Percentiles rank a stretch among this genome's conserved stretches.
These are phyloP conservation scores for Xylariaceae sp. DNA, from an alignment of 2,329 filamentous ascomycete species.

Conservation along the genomic window DNA sequence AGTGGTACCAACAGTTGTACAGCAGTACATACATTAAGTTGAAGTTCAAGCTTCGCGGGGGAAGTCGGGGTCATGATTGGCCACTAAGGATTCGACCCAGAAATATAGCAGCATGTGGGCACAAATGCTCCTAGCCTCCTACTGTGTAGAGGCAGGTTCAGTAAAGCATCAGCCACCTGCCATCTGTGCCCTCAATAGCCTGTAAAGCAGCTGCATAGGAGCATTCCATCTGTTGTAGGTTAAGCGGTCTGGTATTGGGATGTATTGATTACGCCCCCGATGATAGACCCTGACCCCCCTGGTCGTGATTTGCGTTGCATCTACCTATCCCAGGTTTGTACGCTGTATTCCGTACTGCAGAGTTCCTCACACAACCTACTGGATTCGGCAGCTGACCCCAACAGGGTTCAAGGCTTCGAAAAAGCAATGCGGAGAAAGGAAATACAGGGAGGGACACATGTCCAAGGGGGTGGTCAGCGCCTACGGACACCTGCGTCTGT, in stretches of 20 bases:
- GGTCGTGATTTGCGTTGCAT: conserved; percentile 46
- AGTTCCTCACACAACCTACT: conserved; percentile 14
- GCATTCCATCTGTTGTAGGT: no score
- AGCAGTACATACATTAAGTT: no score
- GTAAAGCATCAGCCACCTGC: no score
- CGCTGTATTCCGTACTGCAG: conserved; percentile 9
- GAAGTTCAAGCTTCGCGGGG: conserved; percentile 2
- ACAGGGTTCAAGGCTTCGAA: conserved; percentile 14
- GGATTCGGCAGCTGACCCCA: conserved; percentile 14
- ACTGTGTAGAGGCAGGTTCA: no score
- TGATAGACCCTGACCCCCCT: no score
- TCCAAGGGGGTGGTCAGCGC: conserved; percentile 5
- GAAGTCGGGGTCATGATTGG: conserved; percentile 5
- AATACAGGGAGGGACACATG: neutral
- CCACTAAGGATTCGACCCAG: neutral
- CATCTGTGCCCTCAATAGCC: no score
- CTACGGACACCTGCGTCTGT: conserved; percentile 12
- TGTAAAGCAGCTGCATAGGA: no score
- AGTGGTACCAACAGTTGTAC: no score
- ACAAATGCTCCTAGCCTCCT: no score
- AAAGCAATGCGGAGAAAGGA: conserved; percentile 9
- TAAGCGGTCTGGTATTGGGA: no score
- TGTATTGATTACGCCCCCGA: no score
- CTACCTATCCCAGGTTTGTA: conserved; percentile 20
- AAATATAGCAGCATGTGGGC: neutral